Evolutionary conservation across 768 basidiomycete genomes (phyloP).

Genomic region (Trametes cubensis): DNA sequence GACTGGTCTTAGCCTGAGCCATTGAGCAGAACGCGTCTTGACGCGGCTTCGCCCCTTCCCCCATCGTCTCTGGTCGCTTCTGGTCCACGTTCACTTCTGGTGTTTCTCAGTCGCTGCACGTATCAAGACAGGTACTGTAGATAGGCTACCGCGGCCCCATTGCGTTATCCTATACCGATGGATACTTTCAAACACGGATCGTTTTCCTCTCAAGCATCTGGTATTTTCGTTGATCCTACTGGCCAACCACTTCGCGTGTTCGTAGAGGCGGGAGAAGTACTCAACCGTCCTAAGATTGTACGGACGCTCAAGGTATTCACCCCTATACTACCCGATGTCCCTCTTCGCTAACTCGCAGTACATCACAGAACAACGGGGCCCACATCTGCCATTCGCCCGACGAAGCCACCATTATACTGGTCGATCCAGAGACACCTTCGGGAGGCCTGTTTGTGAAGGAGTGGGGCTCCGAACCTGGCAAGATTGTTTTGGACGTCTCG

Average conservation of each 20-base stretch:
- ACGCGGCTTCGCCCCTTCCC: no score
- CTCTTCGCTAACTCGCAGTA: neutral
- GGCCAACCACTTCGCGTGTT: constrained; percentile 50
- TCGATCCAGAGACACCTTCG: constrained; percentile 53
- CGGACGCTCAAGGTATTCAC: constrained; percentile 33
- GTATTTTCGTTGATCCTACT: constrained; percentile 3
- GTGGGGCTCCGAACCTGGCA: constrained; percentile 52
- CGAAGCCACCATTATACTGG: constrained; percentile 59
- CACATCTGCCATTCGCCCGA: constrained; percentile 51
- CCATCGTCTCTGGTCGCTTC: no score
- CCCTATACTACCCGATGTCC: neutral
- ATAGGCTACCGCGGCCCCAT: no score
- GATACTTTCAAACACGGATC: neutral
- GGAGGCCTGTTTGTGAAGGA: constrained; percentile 61
- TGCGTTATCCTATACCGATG: neutral
- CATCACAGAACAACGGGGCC: constrained; percentile 56
- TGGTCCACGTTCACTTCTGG: no score
- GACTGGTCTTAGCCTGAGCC: no score
- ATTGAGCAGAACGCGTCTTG: no score
- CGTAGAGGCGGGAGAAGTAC: constrained; percentile 57
- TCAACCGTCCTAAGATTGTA: constrained; percentile 52
- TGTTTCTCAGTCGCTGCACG: no score
- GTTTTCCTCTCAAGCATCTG: constrained; percentile 3
- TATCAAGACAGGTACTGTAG: no score
- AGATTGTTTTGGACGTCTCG: constrained; percentile 52